These are phyloP conservation scores for Cytospora chrysosperma DNA, from an alignment of 2,329 filamentous ascomycete species.

Conservation along the genomic window DNA sequence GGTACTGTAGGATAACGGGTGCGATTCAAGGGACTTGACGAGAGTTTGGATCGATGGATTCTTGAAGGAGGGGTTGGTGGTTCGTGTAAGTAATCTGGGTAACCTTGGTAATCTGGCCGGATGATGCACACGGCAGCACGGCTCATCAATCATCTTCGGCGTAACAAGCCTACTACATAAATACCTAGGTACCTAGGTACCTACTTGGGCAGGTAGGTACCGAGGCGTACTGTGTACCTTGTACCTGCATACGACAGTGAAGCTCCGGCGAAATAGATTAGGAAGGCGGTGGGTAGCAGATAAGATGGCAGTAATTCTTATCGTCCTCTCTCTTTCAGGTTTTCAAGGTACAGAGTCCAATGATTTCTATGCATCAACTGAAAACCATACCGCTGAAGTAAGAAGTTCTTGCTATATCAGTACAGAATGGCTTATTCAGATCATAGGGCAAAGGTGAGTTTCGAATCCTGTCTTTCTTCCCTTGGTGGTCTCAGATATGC, in stretches of 20 bases:
- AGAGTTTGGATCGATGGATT: background rate
- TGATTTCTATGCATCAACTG: background rate
- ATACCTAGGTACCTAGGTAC: background rate
- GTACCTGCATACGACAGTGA: background rate
- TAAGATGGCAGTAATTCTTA: slow-evolving; percentile 12
- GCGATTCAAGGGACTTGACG: background rate
- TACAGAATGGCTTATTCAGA: slow-evolving; percentile 8
- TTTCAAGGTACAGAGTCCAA: slow-evolving; percentile 2
- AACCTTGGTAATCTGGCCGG: slow-evolving; percentile 21
- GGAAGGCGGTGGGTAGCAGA: slow-evolving; percentile 4
- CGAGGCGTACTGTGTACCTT: no score
- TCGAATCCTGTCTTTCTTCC: background rate
- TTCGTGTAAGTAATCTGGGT: background rate
- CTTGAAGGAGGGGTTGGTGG: background rate
- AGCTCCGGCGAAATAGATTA: background rate
- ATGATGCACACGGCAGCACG: slow-evolving; percentile 2
- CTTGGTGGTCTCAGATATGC: background rate
- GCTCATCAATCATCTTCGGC: background rate
- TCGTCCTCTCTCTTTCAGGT: slow-evolving; percentile 9
- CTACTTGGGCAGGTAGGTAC: background rate
- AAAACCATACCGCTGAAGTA: background rate
- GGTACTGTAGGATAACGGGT: background rate
- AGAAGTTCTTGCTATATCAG: background rate
- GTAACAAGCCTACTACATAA: no score
- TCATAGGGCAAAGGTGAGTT: slow-evolving; percentile 26